Conservation (phyloP, 2,329 filamentous ascomycete species). For the Thermoascus crustaceus region DNA sequence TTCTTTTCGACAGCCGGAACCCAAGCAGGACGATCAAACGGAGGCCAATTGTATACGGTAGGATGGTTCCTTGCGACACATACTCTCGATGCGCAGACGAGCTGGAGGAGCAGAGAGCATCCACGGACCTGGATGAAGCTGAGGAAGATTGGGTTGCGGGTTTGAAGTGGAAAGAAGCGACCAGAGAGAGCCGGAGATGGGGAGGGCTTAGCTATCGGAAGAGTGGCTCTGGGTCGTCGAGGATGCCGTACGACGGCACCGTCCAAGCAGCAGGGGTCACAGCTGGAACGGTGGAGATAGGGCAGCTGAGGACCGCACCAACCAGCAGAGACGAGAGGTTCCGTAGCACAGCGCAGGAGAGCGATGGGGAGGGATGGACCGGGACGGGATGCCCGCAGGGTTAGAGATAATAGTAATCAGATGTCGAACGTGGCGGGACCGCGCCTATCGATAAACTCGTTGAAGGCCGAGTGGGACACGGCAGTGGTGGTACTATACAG, state of each 20-base stretch:
- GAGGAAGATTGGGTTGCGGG: no score
- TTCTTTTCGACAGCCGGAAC: background rate
- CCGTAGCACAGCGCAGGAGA: background rate
- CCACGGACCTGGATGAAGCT: no score
- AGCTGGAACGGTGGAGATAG: no score
- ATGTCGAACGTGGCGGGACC: background rate
- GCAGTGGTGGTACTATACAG: no score
- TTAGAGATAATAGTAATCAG: no score
- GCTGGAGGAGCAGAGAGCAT: no score
- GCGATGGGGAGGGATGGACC: background rate
- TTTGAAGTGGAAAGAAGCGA: background rate
- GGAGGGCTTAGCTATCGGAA: slow-evolving; percentile 1
- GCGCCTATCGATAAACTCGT: background rate
- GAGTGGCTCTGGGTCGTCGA: background rate
- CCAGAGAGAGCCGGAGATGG: background rate
- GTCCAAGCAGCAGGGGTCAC: no score
- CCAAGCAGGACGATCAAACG: background rate
- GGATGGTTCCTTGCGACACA: background rate
- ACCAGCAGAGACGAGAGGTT: background rate
- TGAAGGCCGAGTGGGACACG: background rate
- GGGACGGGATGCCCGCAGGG: no score
- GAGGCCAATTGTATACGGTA: background rate
- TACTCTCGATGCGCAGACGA: background rate
- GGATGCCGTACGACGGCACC: no score
- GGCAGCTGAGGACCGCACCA: background rate